Conservation (phyloP, 2,329 filamentous ascomycete genomes). For the Peltaster fructicola region DNA sequence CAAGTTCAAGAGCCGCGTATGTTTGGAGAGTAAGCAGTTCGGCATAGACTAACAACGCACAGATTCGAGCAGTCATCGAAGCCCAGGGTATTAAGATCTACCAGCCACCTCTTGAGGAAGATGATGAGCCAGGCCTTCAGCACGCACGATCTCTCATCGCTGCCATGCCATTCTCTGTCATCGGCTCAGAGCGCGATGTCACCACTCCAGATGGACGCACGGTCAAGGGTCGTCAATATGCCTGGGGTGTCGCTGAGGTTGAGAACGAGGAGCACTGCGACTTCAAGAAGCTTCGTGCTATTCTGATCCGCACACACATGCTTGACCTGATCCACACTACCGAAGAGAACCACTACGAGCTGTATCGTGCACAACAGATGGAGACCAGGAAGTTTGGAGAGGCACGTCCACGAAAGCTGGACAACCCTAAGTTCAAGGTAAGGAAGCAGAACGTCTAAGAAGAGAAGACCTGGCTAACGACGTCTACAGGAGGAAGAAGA, state of each 20-base stretch:
- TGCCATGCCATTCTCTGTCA: conserved; percentile 97
- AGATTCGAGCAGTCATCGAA: conserved; percentile 92
- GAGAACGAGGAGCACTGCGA: conserved; percentile 99
- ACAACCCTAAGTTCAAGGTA: conserved; percentile 99
- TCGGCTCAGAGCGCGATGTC: conserved; percentile 97
- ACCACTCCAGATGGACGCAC: conserved; percentile 91
- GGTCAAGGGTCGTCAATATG: conserved; percentile 97
- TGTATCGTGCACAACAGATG: conserved; percentile 98
- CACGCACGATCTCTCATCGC: conserved; percentile 89
- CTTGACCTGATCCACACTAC: conserved; percentile 98
- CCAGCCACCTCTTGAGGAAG: conserved; percentile 91
- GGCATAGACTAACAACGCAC: conserved; percentile 16
- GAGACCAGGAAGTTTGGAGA: conserved; percentile 99
- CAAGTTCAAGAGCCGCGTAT: conserved; percentile 87
- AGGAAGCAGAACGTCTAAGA: no score
- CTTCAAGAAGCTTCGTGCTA: conserved; percentile 99
- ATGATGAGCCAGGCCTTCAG: conserved; percentile 88
- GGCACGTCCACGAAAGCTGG: conserved; percentile 87
- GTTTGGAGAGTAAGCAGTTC: conserved; percentile 16
- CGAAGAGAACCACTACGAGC: conserved; percentile 98
- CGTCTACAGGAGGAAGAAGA: conserved; percentile 99
- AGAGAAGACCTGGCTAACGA: no score
- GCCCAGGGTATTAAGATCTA: conserved; percentile 99
- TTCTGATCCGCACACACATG: conserved; percentile 93
- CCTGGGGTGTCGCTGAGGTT: conserved; percentile 97